Conservation (phyloP, 2,329 filamentous ascomycete species). For the Colletotrichum shisoi region DNA sequence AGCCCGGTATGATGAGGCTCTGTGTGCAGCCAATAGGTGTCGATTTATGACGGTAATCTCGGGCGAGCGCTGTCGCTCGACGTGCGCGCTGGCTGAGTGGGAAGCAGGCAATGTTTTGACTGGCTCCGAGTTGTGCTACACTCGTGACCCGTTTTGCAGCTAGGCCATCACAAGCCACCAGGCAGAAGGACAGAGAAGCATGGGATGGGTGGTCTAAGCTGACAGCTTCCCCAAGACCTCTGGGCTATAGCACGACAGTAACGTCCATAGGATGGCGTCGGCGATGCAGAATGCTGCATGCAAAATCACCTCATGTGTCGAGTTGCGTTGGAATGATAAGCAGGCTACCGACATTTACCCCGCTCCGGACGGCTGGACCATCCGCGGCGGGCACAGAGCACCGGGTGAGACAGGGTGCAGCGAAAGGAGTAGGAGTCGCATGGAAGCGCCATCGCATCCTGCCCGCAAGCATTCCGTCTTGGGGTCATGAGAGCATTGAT, state of each 20-base stretch:
- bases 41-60: not conserved
- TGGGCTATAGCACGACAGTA: conserved; percentile 1
- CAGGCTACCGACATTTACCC: conserved; percentile 12
- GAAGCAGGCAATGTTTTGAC: not conserved
- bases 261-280: not conserved
- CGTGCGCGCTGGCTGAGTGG: not conserved
- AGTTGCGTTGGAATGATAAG: not conserved
- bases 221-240: not conserved
- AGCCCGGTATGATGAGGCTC: conserved; percentile 10
- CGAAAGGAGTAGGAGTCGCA: not conserved
- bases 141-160: not conserved
- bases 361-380: not conserved
- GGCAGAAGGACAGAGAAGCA: not conserved
- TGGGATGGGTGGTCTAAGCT: not conserved
- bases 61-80: not conserved
- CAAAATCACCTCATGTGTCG: conserved; percentile 1
- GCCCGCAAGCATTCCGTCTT: not conserved
- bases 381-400: not conserved
- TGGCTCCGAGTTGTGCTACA: not conserved
- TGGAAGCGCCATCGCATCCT: not conserved
- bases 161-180: not conserved
- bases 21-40: conserved; percentile 1
- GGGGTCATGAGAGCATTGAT: not conserved
- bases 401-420: not conserved
- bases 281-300: conserved; percentile 9